phyloP scores from a whole-genome alignment of 2,329 filamentous ascomycete genomes.

The Colletotrichum sp. region DNA sequence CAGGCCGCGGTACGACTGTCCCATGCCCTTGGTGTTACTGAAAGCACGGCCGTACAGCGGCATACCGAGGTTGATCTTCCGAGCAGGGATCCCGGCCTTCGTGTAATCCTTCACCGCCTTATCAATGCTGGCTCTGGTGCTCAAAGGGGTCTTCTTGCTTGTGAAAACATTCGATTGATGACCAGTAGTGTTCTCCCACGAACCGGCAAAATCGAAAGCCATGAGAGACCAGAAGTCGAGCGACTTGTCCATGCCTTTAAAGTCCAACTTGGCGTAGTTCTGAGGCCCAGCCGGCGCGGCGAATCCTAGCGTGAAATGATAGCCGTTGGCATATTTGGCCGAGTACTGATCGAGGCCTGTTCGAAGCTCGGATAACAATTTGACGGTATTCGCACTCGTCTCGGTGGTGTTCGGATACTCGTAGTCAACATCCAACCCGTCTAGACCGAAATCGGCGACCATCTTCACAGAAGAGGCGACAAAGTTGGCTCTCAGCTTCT shows the following conservation, averaged over 20 bases:
- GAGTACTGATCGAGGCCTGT: slow-evolving; percentile 49
- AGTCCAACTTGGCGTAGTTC: slow-evolving; percentile 55
- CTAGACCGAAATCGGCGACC: slow-evolving; percentile 74
- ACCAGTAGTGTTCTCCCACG: slow-evolving; percentile 66
- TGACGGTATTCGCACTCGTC: slow-evolving; percentile 46
- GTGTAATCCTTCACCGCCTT: slow-evolving; percentile 69
- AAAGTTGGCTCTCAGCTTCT: slow-evolving; percentile 67
- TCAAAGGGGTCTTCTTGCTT: slow-evolving; percentile 52
- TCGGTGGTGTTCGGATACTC: slow-evolving; percentile 37
- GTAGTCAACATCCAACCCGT: slow-evolving; percentile 52
- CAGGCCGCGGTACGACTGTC: slow-evolving; percentile 66
- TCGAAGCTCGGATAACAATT: slow-evolving; percentile 47
- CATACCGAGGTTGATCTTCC: slow-evolving; percentile 77
- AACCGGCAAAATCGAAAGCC: slow-evolving; percentile 74
- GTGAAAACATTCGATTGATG: slow-evolving; percentile 74
- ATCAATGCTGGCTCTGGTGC: slow-evolving; percentile 73
- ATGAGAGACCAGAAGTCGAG: slow-evolving; percentile 67
- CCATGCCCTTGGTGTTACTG: slow-evolving; percentile 63
- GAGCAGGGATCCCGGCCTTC: slow-evolving; percentile 57
- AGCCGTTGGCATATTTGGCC: slow-evolving; percentile 38
- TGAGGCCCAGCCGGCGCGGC: slow-evolving; percentile 52
- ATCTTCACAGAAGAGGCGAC: slow-evolving; percentile 71
- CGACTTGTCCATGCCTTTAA: slow-evolving; percentile 58
- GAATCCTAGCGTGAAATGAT: slow-evolving; percentile 56
- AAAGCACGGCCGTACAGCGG: slow-evolving; percentile 57